A percentile compares a stretch with the other conserved stretches of the same genome.
Conservation (phyloP, 2,329 filamentous ascomycete genomes). For the Aspergillus japonicus region DNA sequence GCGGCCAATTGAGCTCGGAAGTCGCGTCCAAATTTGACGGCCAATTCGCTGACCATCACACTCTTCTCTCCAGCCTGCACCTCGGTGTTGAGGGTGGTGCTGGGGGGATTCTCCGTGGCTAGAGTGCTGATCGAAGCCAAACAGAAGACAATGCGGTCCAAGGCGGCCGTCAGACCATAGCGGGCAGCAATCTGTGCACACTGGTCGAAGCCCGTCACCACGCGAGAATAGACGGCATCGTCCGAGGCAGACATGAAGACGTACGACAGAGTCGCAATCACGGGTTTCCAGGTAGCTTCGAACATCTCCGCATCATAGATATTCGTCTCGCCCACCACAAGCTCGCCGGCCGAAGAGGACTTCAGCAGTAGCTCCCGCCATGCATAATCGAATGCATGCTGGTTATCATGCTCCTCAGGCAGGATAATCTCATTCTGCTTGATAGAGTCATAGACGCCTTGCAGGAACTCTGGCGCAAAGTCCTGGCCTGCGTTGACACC, state of each 20-base stretch:
- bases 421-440: constrained; percentile 92
- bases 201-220: constrained; percentile 93
- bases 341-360: constrained; percentile 69
- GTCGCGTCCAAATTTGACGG: constrained; percentile 91
- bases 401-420: constrained; percentile 95
- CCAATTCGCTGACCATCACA: constrained; percentile 98
- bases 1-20: constrained; percentile 92
- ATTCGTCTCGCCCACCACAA: constrained; percentile 83
- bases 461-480: constrained; percentile 78
- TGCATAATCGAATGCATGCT: constrained; percentile 93
- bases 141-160: constrained; percentile 90
- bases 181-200: constrained; percentile 88
- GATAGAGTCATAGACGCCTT: constrained; percentile 87
- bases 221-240: constrained; percentile 88
- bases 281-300: constrained; percentile 88
- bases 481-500: constrained; percentile 84
- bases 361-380: constrained; percentile 94
- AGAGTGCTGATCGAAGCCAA: constrained; percentile 88
- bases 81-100: constrained; percentile 89
- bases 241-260: constrained; percentile 99
- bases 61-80: constrained; percentile 88
- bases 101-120: constrained; percentile 71
- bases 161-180: constrained; percentile 77
- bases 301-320: constrained; percentile 98
- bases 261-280: constrained; percentile 91